Conservation (phyloP, 2,329 filamentous ascomycete genomes). For the Phoma sp. region DNA sequence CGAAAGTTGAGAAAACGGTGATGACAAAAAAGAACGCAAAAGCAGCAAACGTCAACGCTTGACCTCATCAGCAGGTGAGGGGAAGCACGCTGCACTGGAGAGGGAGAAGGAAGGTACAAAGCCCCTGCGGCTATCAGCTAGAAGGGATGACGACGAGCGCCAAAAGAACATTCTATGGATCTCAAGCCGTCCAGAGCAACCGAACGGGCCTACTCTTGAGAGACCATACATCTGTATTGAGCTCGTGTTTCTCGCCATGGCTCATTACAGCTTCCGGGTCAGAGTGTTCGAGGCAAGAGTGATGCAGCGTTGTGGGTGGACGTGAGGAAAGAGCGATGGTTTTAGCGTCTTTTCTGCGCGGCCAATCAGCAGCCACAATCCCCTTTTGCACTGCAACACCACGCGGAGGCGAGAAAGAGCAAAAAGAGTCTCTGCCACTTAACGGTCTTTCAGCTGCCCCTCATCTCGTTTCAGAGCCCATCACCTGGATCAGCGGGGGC, state of each 20-base stretch:
- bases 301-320: slow-evolving; percentile 40
- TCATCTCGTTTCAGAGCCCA: slow-evolving; percentile 37
- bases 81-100: slow-evolving; percentile 20
- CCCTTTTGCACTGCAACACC: slow-evolving; percentile 22
- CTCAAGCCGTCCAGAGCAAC: slow-evolving; percentile 13
- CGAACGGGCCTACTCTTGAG: slow-evolving; percentile 14
- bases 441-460: slow-evolving; percentile 27
- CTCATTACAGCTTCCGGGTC: slow-evolving; percentile 30
- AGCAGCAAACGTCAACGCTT: slow-evolving; percentile 11
- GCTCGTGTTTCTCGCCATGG: slow-evolving; percentile 18
- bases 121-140: slow-evolving; percentile 13
- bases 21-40: slow-evolving; percentile 15
- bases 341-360: slow-evolving; percentile 23
- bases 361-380: slow-evolving; percentile 32
- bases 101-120: slow-evolving; percentile 29
- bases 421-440: slow-evolving; percentile 29
- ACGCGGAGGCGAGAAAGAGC: slow-evolving; percentile 21
- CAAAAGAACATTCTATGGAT: slow-evolving; percentile 23
- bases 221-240: slow-evolving; percentile 23
- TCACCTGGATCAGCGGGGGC: slow-evolving; percentile 14
- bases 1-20: slow-evolving; percentile 1
- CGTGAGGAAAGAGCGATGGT: slow-evolving; percentile 28
- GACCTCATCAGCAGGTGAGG: slow-evolving; percentile 4
- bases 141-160: slow-evolving; percentile 21
- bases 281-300: slow-evolving; percentile 28